Base-by-base conservation (phyloP, 495 filamentous ascomycete genomes). In the Astrothelium subdiscretum region DNA sequence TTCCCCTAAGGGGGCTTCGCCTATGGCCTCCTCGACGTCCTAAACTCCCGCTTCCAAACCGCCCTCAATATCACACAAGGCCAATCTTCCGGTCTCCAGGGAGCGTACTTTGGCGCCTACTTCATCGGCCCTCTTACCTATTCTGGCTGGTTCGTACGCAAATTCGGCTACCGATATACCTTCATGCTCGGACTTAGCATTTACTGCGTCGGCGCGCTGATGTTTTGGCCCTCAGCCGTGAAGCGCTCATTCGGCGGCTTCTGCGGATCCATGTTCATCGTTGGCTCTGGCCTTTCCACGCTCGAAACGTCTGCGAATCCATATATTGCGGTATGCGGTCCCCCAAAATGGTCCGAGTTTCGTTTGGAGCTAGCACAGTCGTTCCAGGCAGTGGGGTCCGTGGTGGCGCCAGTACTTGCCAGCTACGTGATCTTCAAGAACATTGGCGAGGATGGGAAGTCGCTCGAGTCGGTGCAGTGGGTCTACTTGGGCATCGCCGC, bases 401-500 rank as follows among this genome's bases (percentile, higher is more conserved):
- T 81, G 35, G 74, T 89, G 6, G 86, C 85, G 2, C 87, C 87
- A 1, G 76, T 89, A 0, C 71, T 89, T 3, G 87, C 83, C 22
- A 83, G 81, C 5, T 83, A 82, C 43, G 86, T 88, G 38, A 84
- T 90, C 76, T 90, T 89, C 74, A 78, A 76, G 52, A 68, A 69
- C 62, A 76, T 78, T 8, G 79, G 79, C 40, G 76, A 80, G 64
- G 77, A 80, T 32, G 73, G 72, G 29, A 69, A 75, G 31, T 77
- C 77, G 0, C 71, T 89, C 22, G 60, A 71, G 26, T 81, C 80
- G 64, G 87, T 90, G 15, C 86, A 90, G 69, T 90, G 85, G 84
- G 84, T 86, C 2, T 91, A 91, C 70, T 78, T 89, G 4, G 86
- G 83, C 38, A 86, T 90, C 59, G 87, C 84, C 15, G 74, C 75